A percentile compares a stretch with the other conserved stretches of the same genome.
Conservation (phyloP, 768 basidiomycete genomes). For the Cystobasidiopsis lactophilus region DNA sequence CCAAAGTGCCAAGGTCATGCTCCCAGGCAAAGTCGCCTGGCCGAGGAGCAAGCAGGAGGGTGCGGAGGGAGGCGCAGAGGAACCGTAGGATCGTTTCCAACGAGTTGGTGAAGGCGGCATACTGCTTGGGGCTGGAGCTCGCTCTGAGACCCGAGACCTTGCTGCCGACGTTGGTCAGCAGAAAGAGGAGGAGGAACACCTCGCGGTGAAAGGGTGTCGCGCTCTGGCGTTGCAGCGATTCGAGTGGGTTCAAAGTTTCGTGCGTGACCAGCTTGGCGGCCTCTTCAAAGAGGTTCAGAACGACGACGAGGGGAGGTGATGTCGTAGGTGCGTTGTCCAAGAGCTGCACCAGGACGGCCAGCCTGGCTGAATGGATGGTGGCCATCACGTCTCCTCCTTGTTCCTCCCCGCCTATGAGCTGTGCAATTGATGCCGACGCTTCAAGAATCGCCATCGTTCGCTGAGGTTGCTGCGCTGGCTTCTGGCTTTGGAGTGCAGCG, state of each 20-base stretch:
- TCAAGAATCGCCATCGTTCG: neutral
- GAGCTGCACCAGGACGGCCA: neutral
- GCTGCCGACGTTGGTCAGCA: neutral
- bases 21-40: neutral
- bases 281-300: neutral
- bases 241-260: neutral
- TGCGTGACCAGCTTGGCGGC: neutral
- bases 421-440: neutral
- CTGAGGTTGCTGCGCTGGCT: neutral
- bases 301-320: neutral
- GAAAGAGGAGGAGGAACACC: neutral
- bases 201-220: neutral
- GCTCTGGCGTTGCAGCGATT: neutral
- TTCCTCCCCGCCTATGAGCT: neutral
- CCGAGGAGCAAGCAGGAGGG: neutral
- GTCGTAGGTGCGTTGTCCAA: neutral
- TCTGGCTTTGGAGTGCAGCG: neutral
- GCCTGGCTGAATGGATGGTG: neutral
- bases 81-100: neutral
- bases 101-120: neutral
- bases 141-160: no score
- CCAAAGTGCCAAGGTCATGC: neutral
- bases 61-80: neutral
- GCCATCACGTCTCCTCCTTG: neutral
- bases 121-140: neutral